Percentiles rank a stretch among this genome's conserved stretches.
phyloP scores from a whole-genome alignment of 164 flowering plant genomes.

The Chloranthus sessilifolius region DNA sequence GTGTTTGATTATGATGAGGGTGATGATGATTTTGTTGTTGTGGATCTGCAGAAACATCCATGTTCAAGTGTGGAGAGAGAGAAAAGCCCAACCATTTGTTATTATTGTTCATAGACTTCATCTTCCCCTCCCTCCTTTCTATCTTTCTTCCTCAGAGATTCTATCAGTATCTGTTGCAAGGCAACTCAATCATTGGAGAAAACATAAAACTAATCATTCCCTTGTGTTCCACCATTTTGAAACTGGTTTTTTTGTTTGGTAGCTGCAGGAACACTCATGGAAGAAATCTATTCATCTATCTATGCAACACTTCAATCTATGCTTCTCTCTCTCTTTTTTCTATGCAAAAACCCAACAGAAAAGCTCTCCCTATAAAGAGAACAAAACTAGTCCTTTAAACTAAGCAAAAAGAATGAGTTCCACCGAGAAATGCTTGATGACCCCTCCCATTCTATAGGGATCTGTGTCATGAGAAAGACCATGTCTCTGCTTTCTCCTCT shows the following conservation, averaged over 20 bases:
- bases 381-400: conserved; percentile 48
- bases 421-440: conserved; percentile 45
- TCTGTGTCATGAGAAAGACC: conserved; percentile 68
- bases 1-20: conserved; percentile 21
- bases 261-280: conserved; percentile 30
- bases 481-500: conserved; percentile 12
- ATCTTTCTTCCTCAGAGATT: conserved; percentile 10
- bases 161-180: conserved; percentile 20
- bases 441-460: conserved; percentile 71
- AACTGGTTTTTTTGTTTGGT: conserved; percentile 31
- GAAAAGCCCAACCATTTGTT: conserved; percentile 92
- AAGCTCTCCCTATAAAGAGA: conserved; percentile 26
- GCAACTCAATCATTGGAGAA: conserved; percentile 58
- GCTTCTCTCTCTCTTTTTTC: conserved; percentile 18
- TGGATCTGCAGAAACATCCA: conserved; percentile 45
- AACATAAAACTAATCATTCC: conserved; percentile 27
- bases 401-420: conserved; percentile 68
- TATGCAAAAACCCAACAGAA: conserved; percentile 13
- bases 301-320: conserved; percentile 15
- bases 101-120: conserved; percentile 58
- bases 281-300: conserved; percentile 13
- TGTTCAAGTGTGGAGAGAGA: conserved; percentile 72
- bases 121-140: conserved; percentile 25
- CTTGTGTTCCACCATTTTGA: conserved; percentile 18
- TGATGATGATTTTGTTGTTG: conserved; percentile 31